Base-by-base conservation (phyloP, 495 filamentous ascomycete species). In the Aspergillus asperescens region DNA sequence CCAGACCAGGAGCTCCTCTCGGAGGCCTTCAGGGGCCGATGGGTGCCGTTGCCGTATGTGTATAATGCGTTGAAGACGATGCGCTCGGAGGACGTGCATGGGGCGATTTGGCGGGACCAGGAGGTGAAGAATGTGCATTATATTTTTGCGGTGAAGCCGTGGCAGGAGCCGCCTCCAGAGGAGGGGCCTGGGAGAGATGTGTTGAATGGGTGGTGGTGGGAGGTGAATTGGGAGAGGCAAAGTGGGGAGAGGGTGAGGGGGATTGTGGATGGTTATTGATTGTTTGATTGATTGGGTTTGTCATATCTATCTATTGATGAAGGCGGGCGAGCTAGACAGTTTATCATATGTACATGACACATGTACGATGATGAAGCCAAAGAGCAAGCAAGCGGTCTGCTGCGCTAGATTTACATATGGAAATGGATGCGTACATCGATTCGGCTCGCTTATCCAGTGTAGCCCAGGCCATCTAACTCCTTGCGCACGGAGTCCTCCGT, bases 21-120 rank as follows among this genome's bases (percentile, higher is more conserved):
- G 1, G 83, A 87, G 56, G 54, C 84, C 0, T 92, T 87, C 66
- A 43, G 56, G 1, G 81, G 78, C 3, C 73, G 82, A 8, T 94
- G 88, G 89, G 81, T 86, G 6, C 66, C 82, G 7, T 64, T 94
- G 39, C 84, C 86, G 22, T 93, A 90, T 51, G 72, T 81, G 20
- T 93, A 92, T 66, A 94, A 94, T 67, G 89, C 86, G 38, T 69
- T 93, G 37, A 91, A 90, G 72, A 89, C 89, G 15, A 55, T 90
- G 64, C 75, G 87, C 31, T 79, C 79, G 80, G 61, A 76, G 32
- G 78, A 75, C 6, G 85, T 89, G 47, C 89, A 94, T 55, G 68
- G 72, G 38, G 61, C 74, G 31, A 88, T 92, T 48, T 93, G 89
- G 88, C 68, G 77, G 24, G 89, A 93, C 62, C 81, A 82, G 12